Evolutionary conservation across 257 asterid species (phyloP), one percentile per base, ranked within the genome.

Genomic region (Rhazya stricta): DNA sequence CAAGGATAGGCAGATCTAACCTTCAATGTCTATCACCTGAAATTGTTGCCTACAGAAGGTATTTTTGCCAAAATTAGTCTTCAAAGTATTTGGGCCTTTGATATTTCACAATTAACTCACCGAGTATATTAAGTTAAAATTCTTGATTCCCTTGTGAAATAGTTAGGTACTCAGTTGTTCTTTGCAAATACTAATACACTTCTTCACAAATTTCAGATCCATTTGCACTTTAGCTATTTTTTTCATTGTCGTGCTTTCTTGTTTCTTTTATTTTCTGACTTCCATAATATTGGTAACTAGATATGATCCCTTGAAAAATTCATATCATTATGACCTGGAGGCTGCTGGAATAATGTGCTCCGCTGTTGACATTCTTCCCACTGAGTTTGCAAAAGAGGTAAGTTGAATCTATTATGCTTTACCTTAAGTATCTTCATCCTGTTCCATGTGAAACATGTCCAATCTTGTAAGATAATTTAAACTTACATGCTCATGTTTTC

Each of bases 331-430:
- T 71, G 88, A 89, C 85, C 84, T 91, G 91, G 99, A 88, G 70
- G 98, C 97, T 54, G 75, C 78, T 60, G 99, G 99, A 79, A 77
- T 95, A 80, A 74, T 95, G 61, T 95, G 89, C 77, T 92, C 97
- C 39, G 96, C 98, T 76, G 93, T 95, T 25, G 99, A 95, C 85
- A 92, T 92, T 84, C 99, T 95, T 72, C 99, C 99, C 0, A 95
- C 99, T 0, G 97, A 95, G 86, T 89, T 90, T 76, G 99, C 99
- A 3, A 89, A 88, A 86, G 99, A 92, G 98, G 99, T 92, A 69
- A 43, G 42, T 18, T 39, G 13, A 25, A 25, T 46, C 62, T 39
- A 36, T 72, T 39, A 34, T 56, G 48, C 15, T 54, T 72, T 56
- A 51, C 54, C 0, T 51, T 18, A 39, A 63, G 27, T 51, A 23